phyloP scores from a whole-genome alignment of 2,329 filamentous ascomycete species.

The Trichocomaceae sp. region DNA sequence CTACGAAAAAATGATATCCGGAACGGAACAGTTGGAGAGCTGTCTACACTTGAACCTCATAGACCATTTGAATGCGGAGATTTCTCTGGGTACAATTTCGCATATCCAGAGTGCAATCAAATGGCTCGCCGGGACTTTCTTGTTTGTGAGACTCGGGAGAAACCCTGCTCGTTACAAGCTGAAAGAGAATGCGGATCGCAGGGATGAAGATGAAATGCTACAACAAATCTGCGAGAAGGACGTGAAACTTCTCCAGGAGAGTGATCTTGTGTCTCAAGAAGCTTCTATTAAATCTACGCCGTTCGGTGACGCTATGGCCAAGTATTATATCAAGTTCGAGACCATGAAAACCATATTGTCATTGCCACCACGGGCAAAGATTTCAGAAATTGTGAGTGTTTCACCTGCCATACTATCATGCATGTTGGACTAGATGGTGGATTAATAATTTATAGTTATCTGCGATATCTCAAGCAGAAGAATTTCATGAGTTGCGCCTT shows the following conservation, averaged over 20 bases:
- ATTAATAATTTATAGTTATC: constrained; percentile 49
- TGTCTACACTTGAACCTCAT: constrained; percentile 70
- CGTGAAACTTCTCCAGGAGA: constrained; percentile 57
- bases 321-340: constrained; percentile 71
- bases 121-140: constrained; percentile 73
- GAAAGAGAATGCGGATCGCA: constrained; percentile 44
- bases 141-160: constrained; percentile 65
- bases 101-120: constrained; percentile 58
- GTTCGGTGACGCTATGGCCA: constrained; percentile 73
- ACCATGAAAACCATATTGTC: constrained; percentile 68
- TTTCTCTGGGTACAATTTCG: constrained; percentile 66
- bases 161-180: constrained; percentile 67
- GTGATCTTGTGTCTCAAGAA: constrained; percentile 48
- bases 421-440: background rate
- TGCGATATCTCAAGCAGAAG: constrained; percentile 59
- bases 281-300: constrained; percentile 57
- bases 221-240: constrained; percentile 65
- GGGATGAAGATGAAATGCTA: constrained; percentile 57
- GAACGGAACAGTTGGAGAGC: constrained; percentile 69
- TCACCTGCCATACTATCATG: background rate
- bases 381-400: constrained; percentile 62
- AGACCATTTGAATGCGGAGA: constrained; percentile 78
- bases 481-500: constrained; percentile 67
- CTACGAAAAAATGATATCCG: constrained; percentile 69
- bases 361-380: constrained; percentile 54